Conservation (phyloP, 306 rosid genomes). For the Prunus dulcis region DNA sequence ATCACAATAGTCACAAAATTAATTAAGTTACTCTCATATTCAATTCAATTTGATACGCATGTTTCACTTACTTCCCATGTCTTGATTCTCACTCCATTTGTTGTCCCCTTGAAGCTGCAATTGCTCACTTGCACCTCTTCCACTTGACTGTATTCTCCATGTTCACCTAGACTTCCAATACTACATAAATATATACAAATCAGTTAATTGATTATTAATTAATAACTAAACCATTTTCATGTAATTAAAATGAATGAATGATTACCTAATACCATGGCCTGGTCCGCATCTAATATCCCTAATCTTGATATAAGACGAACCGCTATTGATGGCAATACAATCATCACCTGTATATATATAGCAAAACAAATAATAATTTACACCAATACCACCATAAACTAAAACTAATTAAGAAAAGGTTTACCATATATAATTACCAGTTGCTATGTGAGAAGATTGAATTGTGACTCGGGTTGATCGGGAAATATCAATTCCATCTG, state of each 20-base stretch:
- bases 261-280: constrained; percentile 58
- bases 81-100: constrained; percentile 61
- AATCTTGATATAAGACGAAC: constrained; percentile 35
- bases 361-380: not conserved
- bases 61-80: constrained; percentile 36
- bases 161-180: constrained; percentile 48
- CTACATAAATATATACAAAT: constrained; percentile 11
- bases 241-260: too few species aligned
- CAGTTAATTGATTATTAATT: not conserved
- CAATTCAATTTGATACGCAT: too few species aligned
- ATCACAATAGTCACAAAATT: not conserved
- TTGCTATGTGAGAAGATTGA: constrained; percentile 15
- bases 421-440: constrained; percentile 28
- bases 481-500: constrained; percentile 52
- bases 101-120: constrained; percentile 32
- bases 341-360: constrained; percentile 43
- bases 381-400: not conserved
- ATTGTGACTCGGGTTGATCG: constrained; percentile 12
- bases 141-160: constrained; percentile 21
- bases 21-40: too few species aligned
- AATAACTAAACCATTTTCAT: not conserved
- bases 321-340: constrained; percentile 43
- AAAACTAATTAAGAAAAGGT: too few species aligned
- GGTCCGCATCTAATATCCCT: constrained; percentile 44
- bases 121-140: constrained; percentile 43